Evolutionary conservation across 2,329 filamentous ascomycete species (phyloP), one percentile per base, ranked within the genome.

Genomic region (Cephalotrichum gorgonifer): DNA sequence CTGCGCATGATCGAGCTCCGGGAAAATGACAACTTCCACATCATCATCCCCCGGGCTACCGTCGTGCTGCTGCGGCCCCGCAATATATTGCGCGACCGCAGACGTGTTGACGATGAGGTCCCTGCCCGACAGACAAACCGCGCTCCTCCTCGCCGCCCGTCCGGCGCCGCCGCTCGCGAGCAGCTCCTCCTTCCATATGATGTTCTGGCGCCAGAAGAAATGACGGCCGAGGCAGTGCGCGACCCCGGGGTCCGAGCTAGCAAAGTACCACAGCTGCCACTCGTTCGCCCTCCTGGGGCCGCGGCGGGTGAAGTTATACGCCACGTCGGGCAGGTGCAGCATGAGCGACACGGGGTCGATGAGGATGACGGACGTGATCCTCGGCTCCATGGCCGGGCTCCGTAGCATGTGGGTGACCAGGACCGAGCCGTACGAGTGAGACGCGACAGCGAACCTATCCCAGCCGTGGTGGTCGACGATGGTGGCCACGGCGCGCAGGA

Each of bases 141-240:
- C 79, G 11, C 81, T 73, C 31, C 59, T 64, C 31, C 67, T 60
- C 23, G 57, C 47, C 20, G 48, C 51, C 0, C 43, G 51, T 50
- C 27, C 23, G 17, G 15, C 27, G 23, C 20, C 26, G 4, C 22
- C 22, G 27, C 47, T 49, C 53, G 14, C 26, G 31, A 73, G 53
- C 43, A 86, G 61, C 52, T 85, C 79, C 44, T 86, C 79, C 55
- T 78, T 79, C 83, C 84, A 88, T 7, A 85, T 64, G 35, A 85
- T 78, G 54, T 83, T 86, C 55, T 86, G 74, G 25, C 71, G 71
- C 85, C 84, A 88, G 63, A 85, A 86, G 64, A 88, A 86, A 56
- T 81, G 74, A 3, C 83, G 68, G 0, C 74, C 76, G 1, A 88
- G 66, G 9, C 77, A 79, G 50, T 83, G 74, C 9, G 83, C 76